Base-by-base conservation (phyloP, 805 yeast species). In the Pichia phayaonensis region DNA sequence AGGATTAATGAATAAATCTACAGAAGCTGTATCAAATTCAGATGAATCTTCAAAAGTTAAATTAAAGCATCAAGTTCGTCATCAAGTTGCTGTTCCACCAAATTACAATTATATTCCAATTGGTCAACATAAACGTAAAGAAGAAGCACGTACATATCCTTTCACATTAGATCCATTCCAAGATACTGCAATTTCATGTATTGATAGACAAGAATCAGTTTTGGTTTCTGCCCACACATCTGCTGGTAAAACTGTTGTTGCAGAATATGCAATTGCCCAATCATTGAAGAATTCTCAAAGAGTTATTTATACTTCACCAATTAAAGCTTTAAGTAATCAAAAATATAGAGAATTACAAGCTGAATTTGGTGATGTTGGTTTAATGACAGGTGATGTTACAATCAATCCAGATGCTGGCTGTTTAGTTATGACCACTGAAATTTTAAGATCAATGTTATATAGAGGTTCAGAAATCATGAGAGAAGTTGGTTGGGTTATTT, bases 171-270 rank as follows among this genome's bases (percentile, higher is more conserved):
- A 94, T 76, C 97, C 99, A 29, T 94, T 94, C 75, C 99, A 94
- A 72, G 96, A 94, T 59, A 90, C 96, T 20, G 86, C 98, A 16
- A 84, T 94, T 55, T 90, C 96, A 12, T 92, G 98, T 70, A 94
- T 94, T 56, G 98, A 94, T 66, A 77, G 98, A 63, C 80, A 83
- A 59, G 98, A 92, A 69, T 85, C 96, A 1, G 99, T 94, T 23
- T 74, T 94, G 59, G 99, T 94, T 6, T 90, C 97, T 34, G 99
- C 99, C 11, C 98, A 90, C 62, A 90, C 97, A 0, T 90, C 97
- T 46, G 97, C 97, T 12, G 97, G 97, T 72, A 90, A 90, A 64
- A 90, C 97, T 0, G 97, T 90, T 44, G 97, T 90, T 41, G 97
- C 97, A 1, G 97, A 90, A 65, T 90, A 90, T 61, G 97, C 97